Base-by-base conservation (phyloP, 1,284 basidiomycete genomes). In the Termitomyces sp. region DNA sequence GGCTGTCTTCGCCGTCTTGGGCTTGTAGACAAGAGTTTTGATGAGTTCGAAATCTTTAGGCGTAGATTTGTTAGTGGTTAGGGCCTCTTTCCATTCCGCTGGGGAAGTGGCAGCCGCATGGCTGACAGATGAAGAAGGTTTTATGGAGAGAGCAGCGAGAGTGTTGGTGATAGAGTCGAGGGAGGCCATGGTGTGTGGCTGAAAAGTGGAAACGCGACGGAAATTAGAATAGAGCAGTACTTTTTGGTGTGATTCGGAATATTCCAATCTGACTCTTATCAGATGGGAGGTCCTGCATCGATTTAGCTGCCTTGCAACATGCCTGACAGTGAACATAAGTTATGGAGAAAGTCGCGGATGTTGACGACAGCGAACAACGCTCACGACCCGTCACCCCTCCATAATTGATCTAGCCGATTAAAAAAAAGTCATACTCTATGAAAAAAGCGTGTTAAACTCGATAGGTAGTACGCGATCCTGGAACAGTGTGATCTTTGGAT, bases 1-100 rank as follows among this genome's bases (percentile, higher is more conserved):
- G 5, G 90, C 92, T 0, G 82, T 81, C 73, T 97, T 97, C 47
- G 94, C 89, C 1, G 93, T 93, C 72, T 93, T 93, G 36, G 92
- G 91, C 67, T 94, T 94, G 82, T 90, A 93, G 52, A 93, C 88
- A 62, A 94, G 82, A 34, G 86, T 90, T 72, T 94, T 93, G 68
- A 88, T 79, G 61, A 90, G 76, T 67, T 89, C 80, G 66, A 87
- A 90, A 5, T 75, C 72, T 50, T 72, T 67, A 1, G 89, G 86
- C 33, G 78, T 73, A 26, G 75, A 69, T 31, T 74, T 58, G 47
- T 70, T 69, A 5, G 77, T 73, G 55, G 75, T 70, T 62, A 92
- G 70, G 36, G 82, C 79, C 50, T 84, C 81, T 61, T 79, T 79
- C 90, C 89, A 92, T 43, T 80, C 68, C 1, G 81, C 77, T 1